A percentile compares a stretch with the other conserved stretches of the same genome.
phyloP scores from a whole-genome alignment of 78 protist genomes.

The Guillardia theta region DNA sequence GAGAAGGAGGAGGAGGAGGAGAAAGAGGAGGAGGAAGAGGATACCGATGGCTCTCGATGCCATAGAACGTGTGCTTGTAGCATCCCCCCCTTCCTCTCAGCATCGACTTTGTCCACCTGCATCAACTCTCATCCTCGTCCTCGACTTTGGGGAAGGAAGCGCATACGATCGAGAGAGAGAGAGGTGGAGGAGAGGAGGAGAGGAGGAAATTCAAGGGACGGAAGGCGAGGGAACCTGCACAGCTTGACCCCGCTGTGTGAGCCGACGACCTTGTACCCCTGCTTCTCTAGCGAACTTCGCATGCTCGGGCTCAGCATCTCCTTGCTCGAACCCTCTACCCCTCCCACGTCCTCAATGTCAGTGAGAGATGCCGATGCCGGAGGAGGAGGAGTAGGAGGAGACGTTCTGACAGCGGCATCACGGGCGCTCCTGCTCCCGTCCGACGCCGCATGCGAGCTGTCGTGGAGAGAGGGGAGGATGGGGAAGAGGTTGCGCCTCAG shows the following conservation, averaged over 20 bases:
- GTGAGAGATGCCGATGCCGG: background rate
- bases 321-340: background rate
- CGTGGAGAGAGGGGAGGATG: too few species aligned
- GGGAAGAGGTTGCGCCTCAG: too few species aligned
- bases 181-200: too few species aligned
- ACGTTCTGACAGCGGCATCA: too few species aligned
- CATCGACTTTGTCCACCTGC: slow-evolving; percentile 48
- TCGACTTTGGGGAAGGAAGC: too few species aligned
- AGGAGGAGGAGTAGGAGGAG: background rate
- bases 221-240: slow-evolving; percentile 65
- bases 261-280: slow-evolving; percentile 75
- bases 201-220: too few species aligned
- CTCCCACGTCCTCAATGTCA: background rate
- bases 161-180: too few species aligned
- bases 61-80: slow-evolving; percentile 89
- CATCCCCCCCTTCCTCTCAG: slow-evolving; percentile 86
- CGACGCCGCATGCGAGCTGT: too few species aligned
- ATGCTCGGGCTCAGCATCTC: background rate
- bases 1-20: background rate
- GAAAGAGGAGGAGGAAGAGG: background rate
- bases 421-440: too few species aligned
- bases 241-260: slow-evolving; percentile 89
- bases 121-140: too few species aligned
- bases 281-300: background rate
- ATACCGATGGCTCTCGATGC: slow-evolving; percentile 50